Evolutionary conservation across 2,329 filamentous ascomycete species (phyloP), one percentile per base, ranked within the genome.

Genomic region (Plectosphaerella cucumerina): DNA sequence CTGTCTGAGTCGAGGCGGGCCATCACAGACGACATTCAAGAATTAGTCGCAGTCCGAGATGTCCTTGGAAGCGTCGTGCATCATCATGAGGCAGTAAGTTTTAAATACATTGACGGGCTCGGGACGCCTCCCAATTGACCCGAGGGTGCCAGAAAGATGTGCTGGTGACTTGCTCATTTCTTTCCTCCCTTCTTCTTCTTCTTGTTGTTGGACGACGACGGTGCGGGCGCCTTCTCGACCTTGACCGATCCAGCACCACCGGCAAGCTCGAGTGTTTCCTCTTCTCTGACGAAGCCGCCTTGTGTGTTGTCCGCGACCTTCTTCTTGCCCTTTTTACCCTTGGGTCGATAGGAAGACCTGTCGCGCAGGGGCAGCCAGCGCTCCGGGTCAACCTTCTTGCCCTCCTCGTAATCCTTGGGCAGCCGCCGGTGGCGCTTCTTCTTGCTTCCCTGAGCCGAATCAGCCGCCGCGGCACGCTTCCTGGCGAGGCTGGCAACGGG

Each of bases 341-440:
- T 96, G 8, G 92, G 91, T 45, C 88, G 78, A 70, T 96, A 99
- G 39, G 84, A 89, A 60, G 89, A 94, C 51, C 94, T 81, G 66
- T 99, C 94, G 48, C 88, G 85, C 62, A 97, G 76, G 12, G 94
- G 93, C 53, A 99, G 71, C 94, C 94, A 99, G 56, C 94, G 80
- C 70, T 99, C 94, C 0, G 90, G 86, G 67, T 99, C 94, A 33
- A 89, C 81, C 57, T 84, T 85, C 75, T 91, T 95, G 59, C 79
- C 82, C 48, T 89, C 81, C 53, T 90, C 89, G 62, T 83, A 89
- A 61, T 85, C 80, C 70, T 89, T 90, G 31, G 87, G 87, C 61
- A 89, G 74, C 59, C 81, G 82, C 51, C 75, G 80, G 64, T 79
- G 74, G 61, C 79, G 81, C 63, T 82, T 84, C 53, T 79, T 73